Evolutionary conservation across 2,329 filamentous ascomycete species (phyloP).

Genomic region (Trichoderma lentiforme): DNA sequence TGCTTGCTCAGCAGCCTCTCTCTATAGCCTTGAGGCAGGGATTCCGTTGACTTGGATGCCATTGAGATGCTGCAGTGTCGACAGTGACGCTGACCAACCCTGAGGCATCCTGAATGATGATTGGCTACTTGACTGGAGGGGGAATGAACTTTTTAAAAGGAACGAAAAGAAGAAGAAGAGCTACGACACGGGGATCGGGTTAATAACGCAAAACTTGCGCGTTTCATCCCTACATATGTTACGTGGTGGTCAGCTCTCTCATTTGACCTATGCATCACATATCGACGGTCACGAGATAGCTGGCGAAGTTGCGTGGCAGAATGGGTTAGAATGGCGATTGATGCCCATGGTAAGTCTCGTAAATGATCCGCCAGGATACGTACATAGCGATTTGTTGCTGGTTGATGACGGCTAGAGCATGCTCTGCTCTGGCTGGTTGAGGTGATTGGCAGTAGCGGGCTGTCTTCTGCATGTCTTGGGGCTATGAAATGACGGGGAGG

Average conservation of each 20-base stretch:
- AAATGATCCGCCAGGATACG: constrained; percentile 37
- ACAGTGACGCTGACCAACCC: neutral
- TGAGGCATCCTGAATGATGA: neutral
- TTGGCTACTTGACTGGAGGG: neutral
- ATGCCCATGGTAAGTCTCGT: constrained; percentile 25
- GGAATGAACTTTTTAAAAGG: neutral
- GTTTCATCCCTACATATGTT: neutral
- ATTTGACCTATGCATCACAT: neutral
- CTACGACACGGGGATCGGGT: neutral
- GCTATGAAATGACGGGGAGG: constrained; percentile 26
- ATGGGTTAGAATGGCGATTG: neutral
- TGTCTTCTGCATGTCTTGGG: constrained; percentile 7
- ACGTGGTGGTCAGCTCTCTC: neutral
- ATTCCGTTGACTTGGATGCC: neutral
- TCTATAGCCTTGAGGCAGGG: neutral
- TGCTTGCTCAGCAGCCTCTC: neutral
- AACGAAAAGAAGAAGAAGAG: neutral
- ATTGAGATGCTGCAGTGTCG: neutral
- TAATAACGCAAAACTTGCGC: neutral
- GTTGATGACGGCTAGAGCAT: constrained; percentile 6
- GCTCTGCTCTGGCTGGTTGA: neutral
- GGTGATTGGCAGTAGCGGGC: neutral
- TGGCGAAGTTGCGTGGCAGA: constrained; percentile 8
- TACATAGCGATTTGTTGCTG: constrained; percentile 32
- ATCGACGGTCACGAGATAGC: neutral